Conservation (phyloP, 306 rosid species). For the Ceratonia siliqua region DNA sequence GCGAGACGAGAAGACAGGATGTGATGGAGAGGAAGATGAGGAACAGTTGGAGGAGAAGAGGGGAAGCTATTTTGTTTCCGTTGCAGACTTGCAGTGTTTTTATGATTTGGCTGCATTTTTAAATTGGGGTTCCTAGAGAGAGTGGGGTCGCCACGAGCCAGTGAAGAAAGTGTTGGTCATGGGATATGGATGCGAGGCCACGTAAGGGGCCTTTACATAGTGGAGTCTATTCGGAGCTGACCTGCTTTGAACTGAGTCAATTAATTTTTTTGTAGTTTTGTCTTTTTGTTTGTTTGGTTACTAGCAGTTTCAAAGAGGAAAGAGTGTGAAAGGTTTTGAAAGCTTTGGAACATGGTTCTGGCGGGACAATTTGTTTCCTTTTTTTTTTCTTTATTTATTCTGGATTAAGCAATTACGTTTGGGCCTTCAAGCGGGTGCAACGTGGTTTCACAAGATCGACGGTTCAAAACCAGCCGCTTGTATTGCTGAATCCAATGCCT, state of each 20-base stretch:
- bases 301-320: not conserved
- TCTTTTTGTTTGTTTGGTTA: not conserved
- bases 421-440: not conserved
- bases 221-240: not conserved
- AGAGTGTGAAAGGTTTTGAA: conserved; percentile 11
- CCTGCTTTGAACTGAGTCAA: conserved; percentile 10
- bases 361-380: not conserved
- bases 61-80: conserved; percentile 35
- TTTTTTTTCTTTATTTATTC: not conserved
- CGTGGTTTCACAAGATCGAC: not conserved
- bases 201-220: conserved; percentile 10
- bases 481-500: not conserved
- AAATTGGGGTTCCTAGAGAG: not conserved
- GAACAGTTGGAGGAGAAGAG: conserved; percentile 23
- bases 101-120: not conserved
- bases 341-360: conserved; percentile 6
- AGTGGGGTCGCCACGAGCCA: not conserved
- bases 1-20: not conserved
- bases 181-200: not conserved
- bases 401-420: not conserved
- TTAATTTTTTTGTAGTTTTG: not conserved
- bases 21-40: conserved; percentile 22
- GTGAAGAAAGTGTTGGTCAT: not conserved
- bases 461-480: not conserved
- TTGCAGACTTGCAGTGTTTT: not conserved